Conservation (phyloP, 176 grass and related monocot genomes). For the Tuctoria greenei region DNA sequence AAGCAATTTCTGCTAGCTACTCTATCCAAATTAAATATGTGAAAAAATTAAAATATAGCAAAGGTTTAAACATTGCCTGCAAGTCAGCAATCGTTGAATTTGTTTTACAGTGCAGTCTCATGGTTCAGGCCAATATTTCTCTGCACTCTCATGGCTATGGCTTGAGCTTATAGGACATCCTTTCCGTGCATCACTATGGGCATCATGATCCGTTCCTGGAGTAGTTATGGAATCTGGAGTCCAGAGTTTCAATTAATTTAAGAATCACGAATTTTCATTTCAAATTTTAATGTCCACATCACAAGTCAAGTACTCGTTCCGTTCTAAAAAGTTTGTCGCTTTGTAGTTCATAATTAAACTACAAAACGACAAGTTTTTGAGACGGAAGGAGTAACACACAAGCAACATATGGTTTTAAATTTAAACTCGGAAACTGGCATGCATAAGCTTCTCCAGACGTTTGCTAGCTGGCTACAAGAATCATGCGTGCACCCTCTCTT, state of each 20-base stretch:
- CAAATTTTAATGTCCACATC: not conserved
- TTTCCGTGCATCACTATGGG: not conserved
- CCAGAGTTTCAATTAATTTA: not conserved
- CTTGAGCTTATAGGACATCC: not conserved
- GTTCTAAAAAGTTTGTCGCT: no score
- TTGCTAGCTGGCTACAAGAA: not conserved
- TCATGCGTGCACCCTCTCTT: not conserved
- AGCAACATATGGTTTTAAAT: not conserved
- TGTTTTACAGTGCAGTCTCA: not conserved
- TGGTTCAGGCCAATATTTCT: not conserved
- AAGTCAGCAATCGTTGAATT: not conserved
- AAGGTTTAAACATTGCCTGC: not conserved
- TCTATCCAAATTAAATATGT: not conserved
- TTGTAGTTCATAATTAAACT: no score
- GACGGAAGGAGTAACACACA: no score
- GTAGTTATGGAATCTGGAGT: not conserved
- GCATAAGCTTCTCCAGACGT: not conserved
- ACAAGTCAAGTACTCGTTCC: slow-evolving; percentile 6
- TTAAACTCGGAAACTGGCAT: not conserved
- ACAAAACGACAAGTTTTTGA: no score
- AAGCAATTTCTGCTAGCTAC: not conserved
- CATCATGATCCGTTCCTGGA: slow-evolving; percentile 7
- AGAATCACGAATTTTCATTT: not conserved
- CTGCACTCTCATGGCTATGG: not conserved
- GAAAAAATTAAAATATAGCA: not conserved